Evolutionary conservation across 2,329 filamentous ascomycete species (phyloP).

Genomic region (Epichloe gansuensis): DNA sequence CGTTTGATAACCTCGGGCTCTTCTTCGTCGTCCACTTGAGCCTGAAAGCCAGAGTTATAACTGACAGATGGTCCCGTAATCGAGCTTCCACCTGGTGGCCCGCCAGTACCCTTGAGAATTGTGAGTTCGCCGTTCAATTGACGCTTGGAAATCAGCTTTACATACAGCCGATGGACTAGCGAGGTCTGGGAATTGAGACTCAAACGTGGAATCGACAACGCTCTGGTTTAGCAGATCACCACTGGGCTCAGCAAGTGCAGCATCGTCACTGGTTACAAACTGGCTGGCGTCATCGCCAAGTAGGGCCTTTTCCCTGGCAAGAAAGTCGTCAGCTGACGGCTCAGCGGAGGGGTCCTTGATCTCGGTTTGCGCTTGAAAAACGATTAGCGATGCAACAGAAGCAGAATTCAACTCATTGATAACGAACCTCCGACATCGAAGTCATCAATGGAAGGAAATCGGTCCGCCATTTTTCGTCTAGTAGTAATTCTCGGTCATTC

Average conservation of each 20-base stretch:
- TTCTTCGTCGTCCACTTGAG: conserved; percentile 53
- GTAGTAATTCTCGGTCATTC: neutral
- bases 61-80: conserved; percentile 62
- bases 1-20: conserved; percentile 81
- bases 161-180: conserved; percentile 24
- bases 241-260: conserved; percentile 47
- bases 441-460: conserved; percentile 69
- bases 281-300: conserved; percentile 88
- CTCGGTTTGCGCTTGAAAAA: conserved; percentile 50
- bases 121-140: neutral
- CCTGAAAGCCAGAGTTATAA: conserved; percentile 49
- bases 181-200: conserved; percentile 84
- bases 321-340: conserved; percentile 66
- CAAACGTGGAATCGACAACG: conserved; percentile 48
- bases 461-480: conserved; percentile 52
- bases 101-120: conserved; percentile 16
- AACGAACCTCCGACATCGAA: conserved; percentile 52
- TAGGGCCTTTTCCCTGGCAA: conserved; percentile 77
- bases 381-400: conserved; percentile 6
- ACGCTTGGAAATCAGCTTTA: neutral
- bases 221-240: conserved; percentile 63
- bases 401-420: conserved; percentile 10
- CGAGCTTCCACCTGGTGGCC: conserved; percentile 16
- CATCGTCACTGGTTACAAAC: conserved; percentile 68
- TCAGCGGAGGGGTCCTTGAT: conserved; percentile 43